These are phyloP conservation scores for Pichia sp. DNA, from an alignment of 1,139 yeast species.

Conservation along the genomic window DNA sequence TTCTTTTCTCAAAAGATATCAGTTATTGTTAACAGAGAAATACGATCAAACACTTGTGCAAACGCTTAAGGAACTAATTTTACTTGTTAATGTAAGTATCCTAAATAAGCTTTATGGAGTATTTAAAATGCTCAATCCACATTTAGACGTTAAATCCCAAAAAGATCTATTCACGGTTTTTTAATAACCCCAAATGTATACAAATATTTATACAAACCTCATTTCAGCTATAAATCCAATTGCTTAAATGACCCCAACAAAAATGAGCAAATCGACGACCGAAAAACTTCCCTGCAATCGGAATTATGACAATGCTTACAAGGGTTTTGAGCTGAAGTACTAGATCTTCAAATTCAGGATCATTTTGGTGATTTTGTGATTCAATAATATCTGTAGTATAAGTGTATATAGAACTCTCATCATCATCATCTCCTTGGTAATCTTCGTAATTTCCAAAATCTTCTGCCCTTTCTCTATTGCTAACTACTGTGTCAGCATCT, in stretches of 20 bases:
- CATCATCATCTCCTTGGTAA: constrained; percentile 2
- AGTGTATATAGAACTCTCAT: constrained; percentile 20
- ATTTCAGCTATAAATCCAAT: constrained; percentile 10
- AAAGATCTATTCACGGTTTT: background rate
- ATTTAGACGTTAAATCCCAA: background rate
- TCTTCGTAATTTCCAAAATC: background rate
- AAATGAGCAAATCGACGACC: constrained; percentile 56
- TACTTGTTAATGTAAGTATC: constrained; percentile 22
- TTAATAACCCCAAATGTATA: background rate
- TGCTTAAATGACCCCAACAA: constrained; percentile 28
- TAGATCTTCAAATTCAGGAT: constrained; percentile 78
- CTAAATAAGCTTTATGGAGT: constrained; percentile 20
- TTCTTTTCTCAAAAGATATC: constrained; percentile 15
- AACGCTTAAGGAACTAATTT: constrained; percentile 14
- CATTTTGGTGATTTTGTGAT: constrained; percentile 35
- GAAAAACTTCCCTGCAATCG: constrained; percentile 60
- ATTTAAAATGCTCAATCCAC: constrained; percentile 17
- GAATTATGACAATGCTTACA: constrained; percentile 51
- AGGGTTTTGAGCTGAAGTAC: constrained; percentile 51
- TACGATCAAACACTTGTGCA: background rate
- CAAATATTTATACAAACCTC: constrained; percentile 5
- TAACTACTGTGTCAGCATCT: background rate
- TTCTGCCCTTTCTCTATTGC: background rate
- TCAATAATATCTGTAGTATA: constrained; percentile 1
- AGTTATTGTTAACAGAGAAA: constrained; percentile 1